Percentiles rank a stretch among this genome's conserved stretches.
Conservation (phyloP, 2,329 filamentous ascomycete genomes). For the Colletotrichum chlorophyti region DNA sequence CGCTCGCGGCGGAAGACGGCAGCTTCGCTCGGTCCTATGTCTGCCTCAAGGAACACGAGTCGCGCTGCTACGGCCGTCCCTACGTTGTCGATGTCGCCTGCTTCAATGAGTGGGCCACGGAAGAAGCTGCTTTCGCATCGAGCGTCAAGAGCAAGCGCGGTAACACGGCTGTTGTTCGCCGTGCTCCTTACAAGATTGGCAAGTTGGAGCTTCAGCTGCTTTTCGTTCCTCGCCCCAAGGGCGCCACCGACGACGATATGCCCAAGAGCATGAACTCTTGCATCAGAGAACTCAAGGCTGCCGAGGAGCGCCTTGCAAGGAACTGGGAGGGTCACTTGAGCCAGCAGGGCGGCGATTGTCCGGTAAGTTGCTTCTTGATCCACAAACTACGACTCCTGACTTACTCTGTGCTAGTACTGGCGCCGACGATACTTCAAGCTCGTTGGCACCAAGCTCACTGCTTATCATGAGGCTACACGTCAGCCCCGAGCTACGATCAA, state of each 20-base stretch:
- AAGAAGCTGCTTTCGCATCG: conserved; percentile 78
- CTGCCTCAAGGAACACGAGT: conserved; percentile 90
- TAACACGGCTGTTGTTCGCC: conserved; percentile 72
- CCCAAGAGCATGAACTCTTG: conserved; percentile 99
- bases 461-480: conserved; percentile 93
- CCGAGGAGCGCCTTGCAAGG: conserved; percentile 79
- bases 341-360: conserved; percentile 97
- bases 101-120: conserved; percentile 98
- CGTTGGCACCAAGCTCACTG: conserved; percentile 87
- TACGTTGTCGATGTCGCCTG: conserved; percentile 89
- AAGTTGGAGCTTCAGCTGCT: conserved; percentile 93
- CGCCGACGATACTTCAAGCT: conserved; percentile 97
- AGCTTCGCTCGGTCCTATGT: conserved; percentile 95
- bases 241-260: conserved; percentile 90
- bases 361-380: conserved; percentile 67
- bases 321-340: conserved; percentile 90
- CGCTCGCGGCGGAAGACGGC: conserved; percentile 86
- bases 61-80: conserved; percentile 85
- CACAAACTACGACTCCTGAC: conserved; percentile 26
- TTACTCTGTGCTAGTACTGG: conserved; percentile 77
- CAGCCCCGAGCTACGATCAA: conserved; percentile 98
- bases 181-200: conserved; percentile 95
- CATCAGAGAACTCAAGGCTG: conserved; percentile 90
- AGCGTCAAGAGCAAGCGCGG: conserved; percentile 95
- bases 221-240: conserved; percentile 92